Base-by-base conservation (phyloP, 2,329 filamentous ascomycete species). In the Leptographium flavum region DNA sequence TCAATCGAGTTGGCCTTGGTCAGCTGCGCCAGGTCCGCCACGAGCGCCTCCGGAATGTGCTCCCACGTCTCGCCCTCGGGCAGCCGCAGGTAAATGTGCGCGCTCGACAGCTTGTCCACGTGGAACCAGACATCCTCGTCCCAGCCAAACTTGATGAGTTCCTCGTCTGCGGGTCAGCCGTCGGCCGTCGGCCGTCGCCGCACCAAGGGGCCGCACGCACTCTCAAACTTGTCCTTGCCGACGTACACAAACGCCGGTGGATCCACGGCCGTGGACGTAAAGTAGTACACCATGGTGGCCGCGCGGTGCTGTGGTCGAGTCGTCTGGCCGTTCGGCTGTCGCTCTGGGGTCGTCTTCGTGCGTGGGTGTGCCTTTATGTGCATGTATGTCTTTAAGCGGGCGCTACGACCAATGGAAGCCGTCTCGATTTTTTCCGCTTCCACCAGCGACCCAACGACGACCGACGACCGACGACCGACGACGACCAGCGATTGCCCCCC, bases 1-100 rank as follows among this genome's bases (percentile, higher is more conserved):
- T 98, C 92, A 56, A 98, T 98, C 47, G 87, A 95, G 66, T 98
- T 98, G 50, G 92, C 92, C 66, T 98, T 98, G 47, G 92, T 98
- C 56, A 98, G 71, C 63, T 98, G 92, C n/a, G 85, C 92, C 56
- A 92, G 87, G 63, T 98, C 92, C 53, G 72, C 76, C 48, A 98
- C 60, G 25, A 98, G 71, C 4, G 76, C 75, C 49, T 77, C 59
- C 0, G 85, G 79, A 48, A 98, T 86, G 37, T 71, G 64, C 42
- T 95, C 87, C 92, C 92, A 98, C 35, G 74, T 70, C 53, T 92
- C 78, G 47, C 79, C 82, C 37, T 90, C 80, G 15, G 69, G 71
- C 54, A 96, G 73, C 30, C 92, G 83, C 30, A 98, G 76, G 65
- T 98, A 98, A 56, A 98, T 87, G 65, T 98, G 92, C 2, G 92